These are phyloP conservation scores for Akanthomyces muscarius DNA, from an alignment of 2,329 filamentous ascomycete species.

Conservation along the genomic window DNA sequence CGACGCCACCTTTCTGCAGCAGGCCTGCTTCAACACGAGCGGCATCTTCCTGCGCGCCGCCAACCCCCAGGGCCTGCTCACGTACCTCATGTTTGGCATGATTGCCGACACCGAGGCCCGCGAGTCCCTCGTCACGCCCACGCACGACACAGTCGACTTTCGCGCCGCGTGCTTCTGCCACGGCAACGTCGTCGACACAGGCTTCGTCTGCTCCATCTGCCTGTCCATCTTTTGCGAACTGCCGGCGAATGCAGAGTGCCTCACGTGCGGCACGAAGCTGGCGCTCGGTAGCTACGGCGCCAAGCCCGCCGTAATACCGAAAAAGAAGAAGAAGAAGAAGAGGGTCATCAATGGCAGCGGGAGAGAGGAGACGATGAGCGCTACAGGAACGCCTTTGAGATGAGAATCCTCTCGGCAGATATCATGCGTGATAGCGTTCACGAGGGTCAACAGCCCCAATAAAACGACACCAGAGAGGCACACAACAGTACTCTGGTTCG, in stretches of 20 bases:
- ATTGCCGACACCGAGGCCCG: conserved; percentile 59
- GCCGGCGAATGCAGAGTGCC: conserved; percentile 61
- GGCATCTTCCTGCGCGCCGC: conserved; percentile 52
- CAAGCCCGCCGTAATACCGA: conserved; percentile 70
- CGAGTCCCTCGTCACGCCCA: conserved; percentile 68
- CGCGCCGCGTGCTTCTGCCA: conserved; percentile 98
- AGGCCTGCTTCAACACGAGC: conserved; percentile 66
- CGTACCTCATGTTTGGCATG: conserved; percentile 94
- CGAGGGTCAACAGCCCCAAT: neutral
- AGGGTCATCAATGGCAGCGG: conserved; percentile 50
- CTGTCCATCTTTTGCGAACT: conserved; percentile 84
- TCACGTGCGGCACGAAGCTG: conserved; percentile 78
- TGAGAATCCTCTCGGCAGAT: conserved; percentile 15
- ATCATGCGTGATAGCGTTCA: neutral
- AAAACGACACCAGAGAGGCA: conserved; percentile 17
- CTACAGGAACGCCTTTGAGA: conserved; percentile 56
- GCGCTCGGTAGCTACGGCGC: conserved; percentile 71
- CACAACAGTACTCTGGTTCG: conserved; percentile 10
- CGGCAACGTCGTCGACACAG: conserved; percentile 81
- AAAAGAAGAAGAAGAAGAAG: conserved; percentile 75
- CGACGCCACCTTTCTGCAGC: conserved; percentile 87
- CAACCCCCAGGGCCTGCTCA: conserved; percentile 69
- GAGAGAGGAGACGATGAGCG: conserved; percentile 55
- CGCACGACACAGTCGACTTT: conserved; percentile 86
- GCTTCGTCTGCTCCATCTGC: conserved; percentile 95